Evolutionary conservation across 495 filamentous ascomycete genomes (phyloP).

Genomic region (Aspergillus mulundensis): DNA sequence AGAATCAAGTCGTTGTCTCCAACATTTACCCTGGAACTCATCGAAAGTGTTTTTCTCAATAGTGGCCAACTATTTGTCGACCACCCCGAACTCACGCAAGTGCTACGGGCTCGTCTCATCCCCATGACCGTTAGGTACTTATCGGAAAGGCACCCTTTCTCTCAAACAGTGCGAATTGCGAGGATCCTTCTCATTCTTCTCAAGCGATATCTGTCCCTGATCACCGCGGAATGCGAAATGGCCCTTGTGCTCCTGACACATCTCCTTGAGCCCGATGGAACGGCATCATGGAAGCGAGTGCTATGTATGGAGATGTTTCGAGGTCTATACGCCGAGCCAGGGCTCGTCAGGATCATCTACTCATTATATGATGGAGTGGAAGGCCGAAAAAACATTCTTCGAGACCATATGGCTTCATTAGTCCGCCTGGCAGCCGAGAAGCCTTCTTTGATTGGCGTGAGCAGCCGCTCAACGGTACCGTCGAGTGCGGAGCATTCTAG

Average conservation of each 20-base stretch:
- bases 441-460: constrained; percentile 78
- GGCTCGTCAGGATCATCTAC: constrained; percentile 75
- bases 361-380: constrained; percentile 70
- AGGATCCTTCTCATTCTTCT: constrained; percentile 78
- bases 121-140: constrained; percentile 75
- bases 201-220: constrained; percentile 66
- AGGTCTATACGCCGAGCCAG: constrained; percentile 74
- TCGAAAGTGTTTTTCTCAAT: constrained; percentile 82
- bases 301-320: constrained; percentile 89
- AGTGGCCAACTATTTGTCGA: constrained; percentile 73
- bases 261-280: constrained; percentile 78
- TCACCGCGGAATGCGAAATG: constrained; percentile 78
- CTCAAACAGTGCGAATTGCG: constrained; percentile 75
- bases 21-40: constrained; percentile 81
- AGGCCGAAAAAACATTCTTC: constrained; percentile 69
- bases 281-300: constrained; percentile 75
- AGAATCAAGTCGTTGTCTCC: constrained; percentile 70
- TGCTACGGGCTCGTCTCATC: constrained; percentile 75
- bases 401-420: constrained; percentile 75
- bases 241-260: constrained; percentile 81
- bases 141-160: constrained; percentile 74
- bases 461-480: constrained; percentile 80
- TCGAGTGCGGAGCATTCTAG: constrained; percentile 35
- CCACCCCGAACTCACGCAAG: constrained; percentile 76
- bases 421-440: constrained; percentile 89